These are phyloP conservation scores for Pseudoturritis turrita DNA, from an alignment of 345 rosid species.

Conservation along the genomic window DNA sequence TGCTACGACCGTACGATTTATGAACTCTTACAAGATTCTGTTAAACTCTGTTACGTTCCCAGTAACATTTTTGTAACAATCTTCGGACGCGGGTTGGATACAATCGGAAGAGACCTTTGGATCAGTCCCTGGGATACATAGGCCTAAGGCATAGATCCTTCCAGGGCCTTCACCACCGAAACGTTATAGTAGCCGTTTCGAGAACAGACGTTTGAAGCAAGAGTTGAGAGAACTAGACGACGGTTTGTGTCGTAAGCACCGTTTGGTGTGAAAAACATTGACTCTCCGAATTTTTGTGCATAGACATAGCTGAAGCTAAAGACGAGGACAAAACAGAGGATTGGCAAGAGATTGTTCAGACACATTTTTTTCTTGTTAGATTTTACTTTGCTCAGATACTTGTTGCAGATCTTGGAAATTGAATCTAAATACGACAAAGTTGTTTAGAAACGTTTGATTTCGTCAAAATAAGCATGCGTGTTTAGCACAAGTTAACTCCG, in stretches of 20 bases:
- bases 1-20: no score
- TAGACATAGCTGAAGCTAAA: slow-evolving; percentile 2
- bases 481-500: not conserved
- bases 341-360: not conserved
- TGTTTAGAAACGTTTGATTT: not conserved
- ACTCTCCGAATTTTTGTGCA: not conserved
- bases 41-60: no score
- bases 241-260: slow-evolving; percentile 10
- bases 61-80: slow-evolving; percentile 24
- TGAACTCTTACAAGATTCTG: no score
- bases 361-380: not conserved
- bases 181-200: slow-evolving; percentile 25
- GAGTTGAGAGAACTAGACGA: slow-evolving; percentile 22
- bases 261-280: not conserved
- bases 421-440: not conserved
- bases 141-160: slow-evolving; percentile 23
- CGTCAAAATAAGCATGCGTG: not conserved
- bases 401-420: not conserved
- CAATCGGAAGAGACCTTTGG: slow-evolving; percentile 28
- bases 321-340: not conserved
- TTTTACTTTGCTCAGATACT: not conserved
- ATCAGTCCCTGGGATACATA: slow-evolving; percentile 28
- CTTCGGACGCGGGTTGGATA: slow-evolving; percentile 2
- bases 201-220: slow-evolving; percentile 24
- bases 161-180: slow-evolving; percentile 25